These are phyloP conservation scores for Malbranchea cinnamomea DNA, from an alignment of 2,329 filamentous ascomycete species.

Conservation along the genomic window DNA sequence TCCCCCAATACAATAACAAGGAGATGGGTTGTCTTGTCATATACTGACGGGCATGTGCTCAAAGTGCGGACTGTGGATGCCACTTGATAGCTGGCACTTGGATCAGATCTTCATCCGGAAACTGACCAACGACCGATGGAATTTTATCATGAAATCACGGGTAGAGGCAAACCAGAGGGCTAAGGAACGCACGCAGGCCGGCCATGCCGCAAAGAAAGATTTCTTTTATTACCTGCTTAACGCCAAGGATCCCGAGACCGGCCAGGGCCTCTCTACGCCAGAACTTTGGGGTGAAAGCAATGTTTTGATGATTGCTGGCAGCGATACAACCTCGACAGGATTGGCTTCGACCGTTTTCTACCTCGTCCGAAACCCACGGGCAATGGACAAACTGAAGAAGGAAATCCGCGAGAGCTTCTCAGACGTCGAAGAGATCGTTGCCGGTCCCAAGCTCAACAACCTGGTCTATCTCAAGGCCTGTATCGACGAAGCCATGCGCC, in stretches of 20 bases:
- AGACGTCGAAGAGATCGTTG: constrained; percentile 22
- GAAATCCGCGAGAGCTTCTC: constrained; percentile 23
- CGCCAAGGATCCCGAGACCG: constrained; percentile 32
- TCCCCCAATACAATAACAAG: constrained; percentile 19
- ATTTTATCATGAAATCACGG: constrained; percentile 11
- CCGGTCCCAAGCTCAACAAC: constrained; percentile 18
- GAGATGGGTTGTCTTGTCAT: constrained; percentile 12
- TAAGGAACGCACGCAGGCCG: constrained; percentile 13
- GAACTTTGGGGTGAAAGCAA: constrained; percentile 37
- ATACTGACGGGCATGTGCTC: too few relatives aligned
- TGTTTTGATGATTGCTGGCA: constrained; percentile 34
- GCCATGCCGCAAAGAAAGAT: constrained; percentile 28
- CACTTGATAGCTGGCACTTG: constrained; percentile 9
- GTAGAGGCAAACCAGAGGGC: constrained; percentile 30
- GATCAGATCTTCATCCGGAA: constrained; percentile 11
- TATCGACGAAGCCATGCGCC: constrained; percentile 24
- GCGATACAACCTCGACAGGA: constrained; percentile 27
- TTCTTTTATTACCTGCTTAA: constrained; percentile 35
- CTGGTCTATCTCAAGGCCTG: constrained; percentile 30
- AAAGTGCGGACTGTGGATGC: constrained; percentile 12
- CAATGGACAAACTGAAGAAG: constrained; percentile 16
- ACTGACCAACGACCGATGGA: constrained; percentile 10
- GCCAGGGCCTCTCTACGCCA: constrained; percentile 27
- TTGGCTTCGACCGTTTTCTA: constrained; percentile 27
- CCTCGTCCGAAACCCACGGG: constrained; percentile 19